Percentiles rank a stretch among this genome's conserved stretches.
These are phyloP conservation scores for Berkeleyomyces basicola DNA, from an alignment of 2,329 filamentous ascomycete genomes.

Conservation along the genomic window DNA sequence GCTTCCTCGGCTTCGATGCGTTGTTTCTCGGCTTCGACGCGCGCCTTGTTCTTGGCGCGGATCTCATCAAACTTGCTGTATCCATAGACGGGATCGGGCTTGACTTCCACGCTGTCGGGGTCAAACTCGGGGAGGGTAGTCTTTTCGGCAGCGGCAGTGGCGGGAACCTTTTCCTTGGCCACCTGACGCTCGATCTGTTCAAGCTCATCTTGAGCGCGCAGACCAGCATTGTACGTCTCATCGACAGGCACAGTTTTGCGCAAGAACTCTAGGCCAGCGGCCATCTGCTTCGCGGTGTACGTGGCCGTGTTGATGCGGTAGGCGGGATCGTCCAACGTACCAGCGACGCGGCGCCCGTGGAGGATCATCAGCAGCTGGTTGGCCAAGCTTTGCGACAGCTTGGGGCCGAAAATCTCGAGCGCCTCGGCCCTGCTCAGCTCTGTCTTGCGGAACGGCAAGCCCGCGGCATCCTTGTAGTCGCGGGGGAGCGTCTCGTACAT, in stretches of 20 bases:
- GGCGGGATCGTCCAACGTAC: constrained; percentile 43
- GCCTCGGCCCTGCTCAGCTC: constrained; percentile 34
- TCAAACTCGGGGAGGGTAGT: constrained; percentile 17
- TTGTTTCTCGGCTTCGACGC: constrained; percentile 28
- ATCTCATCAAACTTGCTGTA: constrained; percentile 40
- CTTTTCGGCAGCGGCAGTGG: constrained; percentile 12
- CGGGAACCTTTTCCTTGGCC: constrained; percentile 12
- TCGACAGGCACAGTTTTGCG: constrained; percentile 38
- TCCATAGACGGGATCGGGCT: constrained; percentile 38
- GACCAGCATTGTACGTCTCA: constrained; percentile 42
- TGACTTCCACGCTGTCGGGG: constrained; percentile 15
- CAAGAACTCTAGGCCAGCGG: constrained; percentile 36
- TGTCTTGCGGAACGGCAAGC: constrained; percentile 34
- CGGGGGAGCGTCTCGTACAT: constrained; percentile 41
- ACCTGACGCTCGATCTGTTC: constrained; percentile 30
- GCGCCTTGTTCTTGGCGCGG: constrained; percentile 35
- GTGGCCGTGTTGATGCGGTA: constrained; percentile 30
- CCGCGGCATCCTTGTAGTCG: constrained; percentile 37
- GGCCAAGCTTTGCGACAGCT: constrained; percentile 27
- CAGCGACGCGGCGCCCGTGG: constrained; percentile 46
- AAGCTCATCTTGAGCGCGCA: constrained; percentile 47
- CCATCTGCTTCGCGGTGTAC: constrained; percentile 27
- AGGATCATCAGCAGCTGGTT: constrained; percentile 41
- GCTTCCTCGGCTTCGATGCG: constrained; percentile 26
- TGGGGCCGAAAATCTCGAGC: constrained; percentile 32